Evolutionary conservation across 305 asterid species (phyloP).

Genomic region (Nicotiana rustica): DNA sequence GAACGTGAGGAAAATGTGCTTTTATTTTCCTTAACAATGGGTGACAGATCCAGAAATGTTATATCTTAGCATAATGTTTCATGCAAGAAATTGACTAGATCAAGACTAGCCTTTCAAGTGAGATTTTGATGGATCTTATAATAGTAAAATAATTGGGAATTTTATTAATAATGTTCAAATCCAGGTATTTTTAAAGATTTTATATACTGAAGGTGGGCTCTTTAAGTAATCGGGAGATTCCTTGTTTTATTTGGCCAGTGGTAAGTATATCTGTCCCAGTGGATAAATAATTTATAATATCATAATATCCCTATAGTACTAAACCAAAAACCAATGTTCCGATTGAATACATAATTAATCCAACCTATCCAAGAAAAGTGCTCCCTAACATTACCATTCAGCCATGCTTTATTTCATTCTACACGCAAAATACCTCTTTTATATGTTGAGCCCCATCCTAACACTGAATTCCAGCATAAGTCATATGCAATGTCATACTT

Average conservation of each 20-base stretch:
- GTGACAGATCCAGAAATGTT: not conserved
- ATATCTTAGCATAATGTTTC: conserved; percentile 29
- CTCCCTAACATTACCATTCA: too few species aligned
- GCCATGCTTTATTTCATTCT: too few species aligned
- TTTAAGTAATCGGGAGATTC: conserved; percentile 50
- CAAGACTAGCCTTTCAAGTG: conserved; percentile 45
- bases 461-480: not conserved
- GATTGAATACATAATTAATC: too few species aligned
- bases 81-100: conserved; percentile 45
- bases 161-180: conserved; percentile 18
- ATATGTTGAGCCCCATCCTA: not conserved
- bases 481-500: not conserved
- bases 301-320: too few species aligned
- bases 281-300: too few species aligned
- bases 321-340: not conserved
- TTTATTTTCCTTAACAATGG: not conserved
- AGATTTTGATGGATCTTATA: conserved; percentile 47
- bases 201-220: conserved; percentile 40
- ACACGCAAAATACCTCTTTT: too few species aligned
- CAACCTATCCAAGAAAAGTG: too few species aligned
- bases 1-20: not conserved
- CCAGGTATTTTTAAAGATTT: conserved; percentile 33
- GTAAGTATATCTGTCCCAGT: too few species aligned
- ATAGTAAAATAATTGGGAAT: conserved; percentile 26
- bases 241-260: conserved; percentile 21